Conservation (phyloP, 78 protist species). For the Guillardia theta region DNA sequence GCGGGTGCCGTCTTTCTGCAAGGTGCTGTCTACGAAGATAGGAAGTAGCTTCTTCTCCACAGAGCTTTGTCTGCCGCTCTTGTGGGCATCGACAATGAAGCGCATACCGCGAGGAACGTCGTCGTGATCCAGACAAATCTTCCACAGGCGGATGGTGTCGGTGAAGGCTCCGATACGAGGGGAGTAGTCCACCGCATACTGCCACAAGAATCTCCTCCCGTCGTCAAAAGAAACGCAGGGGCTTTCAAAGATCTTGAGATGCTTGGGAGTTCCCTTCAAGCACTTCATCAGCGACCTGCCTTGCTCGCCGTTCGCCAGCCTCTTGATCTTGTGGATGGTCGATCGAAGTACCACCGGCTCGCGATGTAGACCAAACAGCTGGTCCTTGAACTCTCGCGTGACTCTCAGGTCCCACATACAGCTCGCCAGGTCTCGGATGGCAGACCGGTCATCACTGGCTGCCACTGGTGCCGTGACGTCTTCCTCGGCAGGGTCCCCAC, state of each 20-base stretch:
- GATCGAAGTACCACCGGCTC: not conserved
- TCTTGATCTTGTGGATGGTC: not conserved
- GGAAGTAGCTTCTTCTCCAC: not conserved
- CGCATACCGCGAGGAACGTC: not conserved
- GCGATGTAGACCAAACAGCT: not conserved
- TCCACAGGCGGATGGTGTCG: not conserved
- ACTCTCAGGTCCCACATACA: slow-evolving; percentile 19
- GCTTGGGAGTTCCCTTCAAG: not conserved
- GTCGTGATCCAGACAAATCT: slow-evolving; percentile 14
- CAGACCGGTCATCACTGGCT: too few species aligned
- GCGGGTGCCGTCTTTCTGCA: not conserved
- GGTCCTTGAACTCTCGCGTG: slow-evolving; percentile 19
- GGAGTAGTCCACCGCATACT: not conserved
- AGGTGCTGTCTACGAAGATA: not conserved
- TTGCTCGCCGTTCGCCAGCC: slow-evolving; percentile 20
- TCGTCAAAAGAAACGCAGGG: not conserved
- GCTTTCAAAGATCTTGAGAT: not conserved
- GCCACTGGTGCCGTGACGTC: too few species aligned
- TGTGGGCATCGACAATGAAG: not conserved
- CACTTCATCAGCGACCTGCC: not conserved
- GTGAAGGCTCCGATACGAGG: not conserved
- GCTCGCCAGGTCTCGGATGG: too few species aligned
- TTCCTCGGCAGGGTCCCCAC: too few species aligned
- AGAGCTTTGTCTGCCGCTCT: not conserved
- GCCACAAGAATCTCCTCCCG: not conserved